Evolutionary conservation across 129 eudicot genomes (phyloP).

Genomic region (Flaveria bidentis): DNA sequence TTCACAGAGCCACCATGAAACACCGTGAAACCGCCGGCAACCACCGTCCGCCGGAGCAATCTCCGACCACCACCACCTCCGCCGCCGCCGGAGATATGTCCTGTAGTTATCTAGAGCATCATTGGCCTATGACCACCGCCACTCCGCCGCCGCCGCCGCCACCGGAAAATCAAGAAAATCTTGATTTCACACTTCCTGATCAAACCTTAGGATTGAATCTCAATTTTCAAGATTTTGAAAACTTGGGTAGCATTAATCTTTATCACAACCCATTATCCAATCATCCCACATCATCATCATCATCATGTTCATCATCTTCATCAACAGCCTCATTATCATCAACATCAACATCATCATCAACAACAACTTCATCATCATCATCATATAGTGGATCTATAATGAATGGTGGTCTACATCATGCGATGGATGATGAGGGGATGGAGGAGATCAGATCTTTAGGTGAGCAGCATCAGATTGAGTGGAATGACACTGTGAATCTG

Average conservation of each 20-base stretch:
- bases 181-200: slow-evolving; percentile 63
- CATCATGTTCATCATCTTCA: slow-evolving; percentile 42
- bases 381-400: slow-evolving; percentile 12
- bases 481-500: slow-evolving; percentile 74
- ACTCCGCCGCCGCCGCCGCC: slow-evolving; percentile 45
- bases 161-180: slow-evolving; percentile 37
- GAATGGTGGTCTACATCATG: slow-evolving; percentile 47
- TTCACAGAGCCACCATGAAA: slow-evolving; percentile 82
- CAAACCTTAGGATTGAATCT: slow-evolving; percentile 84
- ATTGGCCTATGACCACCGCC: slow-evolving; percentile 43
- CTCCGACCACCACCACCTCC: neutral
- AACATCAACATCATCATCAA: slow-evolving; percentile 1
- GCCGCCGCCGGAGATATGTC: too few relatives aligned
- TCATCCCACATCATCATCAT: slow-evolving; percentile 9
- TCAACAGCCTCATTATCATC: slow-evolving; percentile 39
- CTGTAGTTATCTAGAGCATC: too few relatives aligned
- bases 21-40: slow-evolving; percentile 45
- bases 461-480: slow-evolving; percentile 76
- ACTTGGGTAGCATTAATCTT: slow-evolving; percentile 42
- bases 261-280: slow-evolving; percentile 35
- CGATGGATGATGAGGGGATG: slow-evolving; percentile 77
- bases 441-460: slow-evolving; percentile 75
- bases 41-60: slow-evolving; percentile 27
- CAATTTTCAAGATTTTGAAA: slow-evolving; percentile 66
- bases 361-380: neutral